A percentile compares a stretch with the other conserved stretches of the same genome.
Evolutionary conservation across 169 alveolate genomes (phyloP).

Genomic region (Babesia divergens): DNA sequence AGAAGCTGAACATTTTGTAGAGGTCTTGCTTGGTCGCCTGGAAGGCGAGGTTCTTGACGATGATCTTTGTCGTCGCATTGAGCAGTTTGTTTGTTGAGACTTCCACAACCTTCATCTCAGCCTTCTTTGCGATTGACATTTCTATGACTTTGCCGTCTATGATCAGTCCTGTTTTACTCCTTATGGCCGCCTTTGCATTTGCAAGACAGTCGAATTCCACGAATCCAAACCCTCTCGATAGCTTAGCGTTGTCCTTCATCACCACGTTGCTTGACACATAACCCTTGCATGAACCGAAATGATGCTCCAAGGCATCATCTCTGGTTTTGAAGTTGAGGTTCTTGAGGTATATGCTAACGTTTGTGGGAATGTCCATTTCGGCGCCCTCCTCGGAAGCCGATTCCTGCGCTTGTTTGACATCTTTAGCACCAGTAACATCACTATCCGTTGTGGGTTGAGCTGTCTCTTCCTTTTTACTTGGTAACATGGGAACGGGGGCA

Average conservation of each 20-base stretch:
- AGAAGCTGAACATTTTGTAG: constrained; percentile 83
- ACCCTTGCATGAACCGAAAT: constrained; percentile 69
- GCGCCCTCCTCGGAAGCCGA: constrained; percentile 33
- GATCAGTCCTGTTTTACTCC: constrained; percentile 61
- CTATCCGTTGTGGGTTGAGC: not conserved
- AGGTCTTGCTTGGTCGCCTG: constrained; percentile 91
- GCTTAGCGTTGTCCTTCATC: constrained; percentile 44
- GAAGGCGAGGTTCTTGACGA: constrained; percentile 92
- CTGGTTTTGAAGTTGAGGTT: constrained; percentile 84
- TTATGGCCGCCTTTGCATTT: constrained; percentile 71
- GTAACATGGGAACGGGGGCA: not conserved
- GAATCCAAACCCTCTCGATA: constrained; percentile 90
- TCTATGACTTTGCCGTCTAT: constrained; percentile 70
- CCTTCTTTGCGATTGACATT: constrained; percentile 69
- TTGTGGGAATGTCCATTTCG: constrained; percentile 51
- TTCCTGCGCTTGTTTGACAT: not conserved
- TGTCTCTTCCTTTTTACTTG: not conserved
- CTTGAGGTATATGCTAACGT: constrained; percentile 85
- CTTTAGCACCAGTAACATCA: not conserved
- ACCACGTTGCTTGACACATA: constrained; percentile 72
- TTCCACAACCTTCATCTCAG: constrained; percentile 41
- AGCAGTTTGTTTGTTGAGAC: constrained; percentile 42
- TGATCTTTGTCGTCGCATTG: constrained; percentile 78
- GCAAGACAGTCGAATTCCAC: constrained; percentile 82
- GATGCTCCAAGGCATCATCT: constrained; percentile 76